Evolutionary conservation across 2,329 filamentous ascomycete genomes (phyloP).

Genomic region (Stromatinia cepivora): DNA sequence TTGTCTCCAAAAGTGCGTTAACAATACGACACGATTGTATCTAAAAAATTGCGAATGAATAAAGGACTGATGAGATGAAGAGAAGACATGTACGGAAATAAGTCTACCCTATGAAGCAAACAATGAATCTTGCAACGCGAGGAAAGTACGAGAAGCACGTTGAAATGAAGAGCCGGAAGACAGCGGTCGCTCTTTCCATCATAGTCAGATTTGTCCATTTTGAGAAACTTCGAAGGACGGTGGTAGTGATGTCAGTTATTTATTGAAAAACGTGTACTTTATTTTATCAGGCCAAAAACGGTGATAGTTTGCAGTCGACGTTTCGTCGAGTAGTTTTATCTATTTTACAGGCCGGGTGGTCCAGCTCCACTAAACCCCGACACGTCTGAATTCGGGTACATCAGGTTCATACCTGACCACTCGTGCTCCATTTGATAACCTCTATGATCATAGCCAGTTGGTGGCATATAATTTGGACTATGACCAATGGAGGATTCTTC

Average conservation of each 20-base stretch:
- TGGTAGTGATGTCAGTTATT: background rate
- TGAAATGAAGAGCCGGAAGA: background rate
- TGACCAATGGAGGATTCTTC: constrained; percentile 32
- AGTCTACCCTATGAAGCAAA: background rate
- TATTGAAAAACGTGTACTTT: background rate
- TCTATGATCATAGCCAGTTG: constrained; percentile 32
- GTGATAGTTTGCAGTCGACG: background rate
- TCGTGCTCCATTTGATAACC: constrained; percentile 29
- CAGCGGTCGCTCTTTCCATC: background rate
- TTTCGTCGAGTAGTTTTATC: background rate
- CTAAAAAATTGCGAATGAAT: constrained; percentile 14
- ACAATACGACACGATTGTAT: constrained; percentile 23
- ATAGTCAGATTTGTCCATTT: background rate
- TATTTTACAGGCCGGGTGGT: constrained; percentile 10
- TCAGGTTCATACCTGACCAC: constrained; percentile 29
- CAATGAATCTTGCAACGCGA: background rate
- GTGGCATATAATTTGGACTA: constrained; percentile 30
- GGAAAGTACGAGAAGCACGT: constrained; percentile 14
- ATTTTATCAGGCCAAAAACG: background rate
- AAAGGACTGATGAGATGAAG: background rate
- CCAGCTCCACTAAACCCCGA: constrained; percentile 26
- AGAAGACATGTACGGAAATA: background rate
- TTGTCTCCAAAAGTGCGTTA: constrained; percentile 23
- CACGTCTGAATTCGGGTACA: constrained; percentile 26
- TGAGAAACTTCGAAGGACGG: background rate